phyloP scores from a whole-genome alignment of 768 basidiomycete genomes.

The Collybia sordida region DNA sequence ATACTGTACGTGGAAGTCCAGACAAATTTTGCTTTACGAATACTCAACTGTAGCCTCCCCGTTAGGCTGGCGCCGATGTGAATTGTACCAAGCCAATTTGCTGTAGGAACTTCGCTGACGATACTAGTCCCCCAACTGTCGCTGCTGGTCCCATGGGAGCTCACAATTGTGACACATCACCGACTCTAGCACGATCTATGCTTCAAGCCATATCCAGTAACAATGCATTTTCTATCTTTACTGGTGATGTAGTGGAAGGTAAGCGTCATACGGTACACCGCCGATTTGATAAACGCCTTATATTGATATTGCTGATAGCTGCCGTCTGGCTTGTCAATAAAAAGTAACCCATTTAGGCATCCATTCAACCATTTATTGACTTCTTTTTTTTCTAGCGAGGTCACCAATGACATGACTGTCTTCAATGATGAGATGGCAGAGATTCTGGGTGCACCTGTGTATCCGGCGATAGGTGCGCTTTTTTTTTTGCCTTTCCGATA shows the following conservation, averaged over 20 bases:
- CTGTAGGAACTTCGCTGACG: conserved; percentile 50
- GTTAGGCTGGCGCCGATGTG: conserved; percentile 49
- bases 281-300: background rate
- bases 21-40: background rate
- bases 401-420: conserved; percentile 40
- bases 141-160: conserved; percentile 53
- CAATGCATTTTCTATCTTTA: conserved; percentile 56
- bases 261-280: conserved; percentile 5
- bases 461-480: conserved; percentile 45
- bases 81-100: conserved; percentile 65
- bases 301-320: conserved; percentile 24
- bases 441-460: conserved; percentile 41
- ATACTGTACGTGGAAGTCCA: conserved; percentile 34
- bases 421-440: conserved; percentile 47
- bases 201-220: conserved; percentile 39
- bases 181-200: conserved; percentile 48
- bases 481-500: background rate
- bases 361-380: no score
- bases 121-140: conserved; percentile 29
- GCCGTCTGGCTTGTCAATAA: conserved; percentile 50
- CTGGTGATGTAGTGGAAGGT: conserved; percentile 67
- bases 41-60: background rate
- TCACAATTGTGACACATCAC: conserved; percentile 53
- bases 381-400: conserved; percentile 30
- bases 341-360: conserved; percentile 26